Evolutionary conservation across 2,329 filamentous ascomycete species (phyloP), one percentile per base, ranked within the genome.

Genomic region (Exophiala dermatitidis): DNA sequence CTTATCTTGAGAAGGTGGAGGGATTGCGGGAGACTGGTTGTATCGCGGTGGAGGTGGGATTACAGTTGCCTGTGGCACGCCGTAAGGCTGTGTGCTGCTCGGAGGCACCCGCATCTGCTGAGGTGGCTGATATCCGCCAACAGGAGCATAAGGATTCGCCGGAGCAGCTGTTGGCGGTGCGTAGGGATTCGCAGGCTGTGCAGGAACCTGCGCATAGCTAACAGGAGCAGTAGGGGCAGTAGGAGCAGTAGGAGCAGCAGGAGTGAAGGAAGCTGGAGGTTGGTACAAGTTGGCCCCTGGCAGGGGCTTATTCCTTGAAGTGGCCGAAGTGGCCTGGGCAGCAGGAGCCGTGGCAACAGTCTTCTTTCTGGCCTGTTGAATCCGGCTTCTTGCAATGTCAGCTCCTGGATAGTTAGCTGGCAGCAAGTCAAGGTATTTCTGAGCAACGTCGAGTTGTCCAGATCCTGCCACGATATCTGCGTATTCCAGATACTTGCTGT

Each of bases 401-500:
- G 91, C 93, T 53, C 88, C 87, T 37, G 88, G 85, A 68, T 95
- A 96, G 60, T 84, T 83, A 38, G 78, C 74, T 10, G 93, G 93
- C 43, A 98, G 78, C 49, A 98, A 81, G 65, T 90, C 82, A 38
- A 98, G 81, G 66, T 98, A 98, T 69, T 87, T 90, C 71, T 95
- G 86, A 3, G 93, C 94, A 62, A 90, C 82, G 32, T 83, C 78
- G 50, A 98, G 75, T 64, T 94, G 88, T 8, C 94, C 93, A 66
- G 96, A 88, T 4, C 88, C 83, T 44, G 93, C 90, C 53, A 94
- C 83, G 61, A 98, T 90, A 67, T 98, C 91, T 9, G 93, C 91
- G 68, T 97, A 98, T 72, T 98, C 93, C 30, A 87, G 85, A 67
- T 98, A 98, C 72, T 95, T 95, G 68, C 90, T 85, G 70, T 98